Evolutionary conservation across 2,329 filamentous ascomycete genomes (phyloP), one percentile per base, ranked within the genome.

Genomic region (Pyrenophora seminiperda): DNA sequence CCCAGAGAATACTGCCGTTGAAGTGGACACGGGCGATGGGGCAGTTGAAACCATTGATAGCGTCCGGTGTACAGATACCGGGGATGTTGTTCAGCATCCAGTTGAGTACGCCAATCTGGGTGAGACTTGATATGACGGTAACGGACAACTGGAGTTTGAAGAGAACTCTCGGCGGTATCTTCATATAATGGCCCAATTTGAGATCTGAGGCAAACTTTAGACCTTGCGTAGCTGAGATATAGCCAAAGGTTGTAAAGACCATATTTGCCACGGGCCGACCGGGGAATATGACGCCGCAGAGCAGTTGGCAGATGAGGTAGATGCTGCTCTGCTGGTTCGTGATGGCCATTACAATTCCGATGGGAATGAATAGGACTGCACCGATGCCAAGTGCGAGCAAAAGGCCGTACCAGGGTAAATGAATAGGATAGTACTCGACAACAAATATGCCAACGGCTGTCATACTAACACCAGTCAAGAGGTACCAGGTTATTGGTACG

Each of bases 241-340:
- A 95, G 54, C 90, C 90, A 69, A 94, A 96, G 0, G 90, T 94
- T 39, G 93, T 90, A 64, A 95, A 96, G 29, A 95, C 89, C 91
- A 95, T 95, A 72, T 95, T 94, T 41, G 90, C 91, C 9, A 95
- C 89, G 1, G 91, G 91, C 1, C 88, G 86, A 20, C 91, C 91
- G 0, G 90, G 90, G 68, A 95, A 95, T 13, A 91, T 79, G 41
- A 83, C 85, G 45, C 91, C 91, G 56, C 89, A 93, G 57, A 94
- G 86, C 49, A 95, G 81, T 73, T 94, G 90, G 70, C 90, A 93
- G 62, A 94, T 89, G 29, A 94, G 81, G 70, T 93, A 94, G 59
- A 93, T 90, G 71, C 87, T 90, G 72, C 86, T 90, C 72, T 94
- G 89, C 68, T 93, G 90, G 70, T 94, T 95, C 7, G 91, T 95